These are phyloP conservation scores for Conidiobolus incongruus DNA, from an alignment of 371 early-diverging fungal species.

Conservation along the genomic window DNA sequence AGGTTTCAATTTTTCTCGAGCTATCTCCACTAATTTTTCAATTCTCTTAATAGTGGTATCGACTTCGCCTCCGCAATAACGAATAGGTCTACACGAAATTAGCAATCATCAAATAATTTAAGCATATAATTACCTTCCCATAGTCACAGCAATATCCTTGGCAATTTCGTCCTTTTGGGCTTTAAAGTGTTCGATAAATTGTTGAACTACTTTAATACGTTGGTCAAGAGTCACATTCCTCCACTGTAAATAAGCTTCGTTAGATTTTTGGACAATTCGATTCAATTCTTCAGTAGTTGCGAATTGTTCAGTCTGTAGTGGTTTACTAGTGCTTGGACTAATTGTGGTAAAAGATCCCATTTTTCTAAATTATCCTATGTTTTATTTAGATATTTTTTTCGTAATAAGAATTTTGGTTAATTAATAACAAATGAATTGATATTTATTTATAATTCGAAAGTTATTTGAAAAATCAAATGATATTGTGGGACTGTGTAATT, in stretches of 20 bases:
- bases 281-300: constrained; percentile 17
- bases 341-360: constrained; percentile 4
- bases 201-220: constrained; percentile 23
- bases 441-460: no score
- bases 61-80: constrained; percentile 46
- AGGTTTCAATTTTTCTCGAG: constrained; percentile 33
- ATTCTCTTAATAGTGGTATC: constrained; percentile 47
- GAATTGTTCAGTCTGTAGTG: constrained; percentile 5
- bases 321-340: constrained; percentile 4
- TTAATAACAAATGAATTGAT: no score
- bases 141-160: constrained; percentile 32
- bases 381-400: no score
- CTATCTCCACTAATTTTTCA: constrained; percentile 45
- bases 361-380: neutral
- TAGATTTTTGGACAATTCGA: constrained; percentile 15
- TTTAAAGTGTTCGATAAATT: constrained; percentile 30
- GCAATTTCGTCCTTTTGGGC: constrained; percentile 30
- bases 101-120: neutral
- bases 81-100: constrained; percentile 24
- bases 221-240: constrained; percentile 20
- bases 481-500: no score
- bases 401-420: no score
- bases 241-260: constrained; percentile 23
- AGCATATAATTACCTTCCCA: constrained; percentile 25
- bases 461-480: no score